phyloP scores from a whole-genome alignment of 2,329 filamentous ascomycete species.

The Penicillium rolfsii region DNA sequence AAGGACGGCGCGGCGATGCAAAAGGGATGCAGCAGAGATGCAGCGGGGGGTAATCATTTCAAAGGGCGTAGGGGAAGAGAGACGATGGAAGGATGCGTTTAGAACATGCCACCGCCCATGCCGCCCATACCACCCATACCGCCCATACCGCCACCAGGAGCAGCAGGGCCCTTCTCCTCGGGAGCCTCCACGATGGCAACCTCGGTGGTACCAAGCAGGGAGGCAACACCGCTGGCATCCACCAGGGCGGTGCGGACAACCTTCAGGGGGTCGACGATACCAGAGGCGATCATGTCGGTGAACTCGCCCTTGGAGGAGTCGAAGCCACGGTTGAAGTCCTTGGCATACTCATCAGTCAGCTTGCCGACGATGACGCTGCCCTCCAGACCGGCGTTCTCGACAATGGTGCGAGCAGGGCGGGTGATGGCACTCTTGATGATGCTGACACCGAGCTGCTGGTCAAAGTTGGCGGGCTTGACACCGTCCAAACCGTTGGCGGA shows the following conservation, averaged over 20 bases:
- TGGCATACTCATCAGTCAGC: constrained; percentile 88
- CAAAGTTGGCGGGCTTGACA: constrained; percentile 92
- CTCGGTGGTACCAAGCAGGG: constrained; percentile 95
- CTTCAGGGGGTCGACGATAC: constrained; percentile 99
- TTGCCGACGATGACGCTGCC: constrained; percentile 97
- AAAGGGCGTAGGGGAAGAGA: constrained; percentile 1
- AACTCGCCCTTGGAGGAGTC: constrained; percentile 97
- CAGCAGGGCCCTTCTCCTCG: constrained; percentile 78
- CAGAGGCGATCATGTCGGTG: constrained; percentile 95
- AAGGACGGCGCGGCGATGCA: constrained; percentile 40
- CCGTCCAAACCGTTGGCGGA: constrained; percentile 81
- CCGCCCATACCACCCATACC: constrained; percentile 65
- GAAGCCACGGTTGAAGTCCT: constrained; percentile 97
- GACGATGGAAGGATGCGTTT: constrained; percentile 36
- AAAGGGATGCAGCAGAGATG: constrained; percentile 33
- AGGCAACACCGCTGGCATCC: constrained; percentile 94
- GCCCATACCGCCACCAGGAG: constrained; percentile 53
- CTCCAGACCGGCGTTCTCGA: constrained; percentile 96
- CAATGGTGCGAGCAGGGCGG: constrained; percentile 88
- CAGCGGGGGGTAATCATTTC: constrained; percentile 31
- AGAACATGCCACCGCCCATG: constrained; percentile 69
- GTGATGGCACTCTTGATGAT: constrained; percentile 99
- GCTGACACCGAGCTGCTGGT: constrained; percentile 96
- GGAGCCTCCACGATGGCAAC: constrained; percentile 95
- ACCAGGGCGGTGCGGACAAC: constrained; percentile 95